phyloP scores from a whole-genome alignment of 352 stramenopile genomes.

The Poterioochromonas sp. region DNA sequence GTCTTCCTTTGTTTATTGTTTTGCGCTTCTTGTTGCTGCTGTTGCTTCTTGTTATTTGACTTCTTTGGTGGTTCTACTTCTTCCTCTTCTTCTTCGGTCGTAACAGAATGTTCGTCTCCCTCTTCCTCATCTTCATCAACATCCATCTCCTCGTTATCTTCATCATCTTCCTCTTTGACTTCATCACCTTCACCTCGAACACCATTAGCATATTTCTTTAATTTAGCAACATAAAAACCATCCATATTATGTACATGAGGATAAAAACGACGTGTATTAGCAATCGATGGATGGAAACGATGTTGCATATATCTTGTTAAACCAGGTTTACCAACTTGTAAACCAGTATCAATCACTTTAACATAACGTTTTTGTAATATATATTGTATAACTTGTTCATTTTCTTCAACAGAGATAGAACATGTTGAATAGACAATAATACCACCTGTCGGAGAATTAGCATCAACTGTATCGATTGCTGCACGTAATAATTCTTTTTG shows the following conservation, averaged over 20 bases:
- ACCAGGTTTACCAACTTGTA: constrained; percentile 87
- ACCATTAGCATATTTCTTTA: constrained; percentile 95
- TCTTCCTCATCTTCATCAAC: constrained; percentile 40
- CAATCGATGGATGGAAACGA: constrained; percentile 92
- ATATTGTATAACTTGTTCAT: constrained; percentile 97
- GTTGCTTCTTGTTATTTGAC: too few species aligned
- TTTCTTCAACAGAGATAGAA: constrained; percentile 64
- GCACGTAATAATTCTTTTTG: constrained; percentile 98
- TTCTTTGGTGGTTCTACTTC: too few species aligned
- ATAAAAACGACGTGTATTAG: constrained; percentile 92
- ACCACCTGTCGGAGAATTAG: constrained; percentile 86
- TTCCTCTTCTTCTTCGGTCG: constrained; percentile 39
- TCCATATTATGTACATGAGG: constrained; percentile 99
- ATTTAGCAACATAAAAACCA: constrained; percentile 99
- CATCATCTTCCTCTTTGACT: constrained; percentile 39
- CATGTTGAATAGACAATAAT: constrained; percentile 99
- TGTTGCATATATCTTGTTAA: constrained; percentile 88
- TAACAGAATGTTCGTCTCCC: constrained; percentile 41
- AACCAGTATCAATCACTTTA: constrained; percentile 90
- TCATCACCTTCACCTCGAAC: not conserved
- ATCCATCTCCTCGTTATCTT: constrained; percentile 35
- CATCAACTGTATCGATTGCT: constrained; percentile 94
- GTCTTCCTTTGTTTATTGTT: too few species aligned
- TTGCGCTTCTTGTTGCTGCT: too few species aligned
- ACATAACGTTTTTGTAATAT: constrained; percentile 93